Evolutionary conservation across 2,329 filamentous ascomycete species (phyloP), one percentile per base, ranked within the genome.

Genomic region (Hypomyces perniciosus): DNA sequence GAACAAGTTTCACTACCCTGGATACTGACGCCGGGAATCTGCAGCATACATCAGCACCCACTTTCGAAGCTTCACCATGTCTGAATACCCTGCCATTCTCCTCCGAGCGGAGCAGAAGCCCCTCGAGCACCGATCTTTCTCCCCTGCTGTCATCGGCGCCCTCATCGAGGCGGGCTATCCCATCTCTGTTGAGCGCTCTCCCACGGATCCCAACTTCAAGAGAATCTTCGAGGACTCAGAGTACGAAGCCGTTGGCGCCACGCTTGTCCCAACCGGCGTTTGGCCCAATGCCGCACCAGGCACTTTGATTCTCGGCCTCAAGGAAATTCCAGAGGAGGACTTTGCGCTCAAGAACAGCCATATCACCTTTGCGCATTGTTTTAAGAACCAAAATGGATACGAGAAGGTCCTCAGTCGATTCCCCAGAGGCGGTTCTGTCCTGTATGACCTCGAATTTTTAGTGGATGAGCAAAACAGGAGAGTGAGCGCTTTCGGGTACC

Each of bases 361-460:
- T 31, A 77, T 88, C 57, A 80, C 85, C 60, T 90, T 90, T 62
- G 80, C 80, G 35, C 85, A 90, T 66, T 85, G 83, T 70, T 89
- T 84, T 73, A 90, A 90, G 77, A 72, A 80, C 58, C 89, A 93
- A 71, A 81, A 72, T 29, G 86, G 85, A 29, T 96, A 89, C 88
- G 81, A 88, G 52, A 78, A 80, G 39, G 87, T 90, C 5, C 81
- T 96, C n/a, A 77, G 83, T 51, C 80, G 91, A 50, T 96, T 90
- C 68, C 79, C 86, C 29, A 79, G 82, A 27, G 90, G 88, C 52
- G 58, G 58, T 4, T 60, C 57, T 5, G 41, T 58, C 6, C 80
- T 96, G 10, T 81, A 90, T 53, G 91, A 96, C 62, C 79, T 96
- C 35, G 91, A 96, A 66, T 96, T 96, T 67, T 76, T 96, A 35